Conservation (phyloP, 495 filamentous ascomycete species). For the Xylaria flabelliformis region DNA sequence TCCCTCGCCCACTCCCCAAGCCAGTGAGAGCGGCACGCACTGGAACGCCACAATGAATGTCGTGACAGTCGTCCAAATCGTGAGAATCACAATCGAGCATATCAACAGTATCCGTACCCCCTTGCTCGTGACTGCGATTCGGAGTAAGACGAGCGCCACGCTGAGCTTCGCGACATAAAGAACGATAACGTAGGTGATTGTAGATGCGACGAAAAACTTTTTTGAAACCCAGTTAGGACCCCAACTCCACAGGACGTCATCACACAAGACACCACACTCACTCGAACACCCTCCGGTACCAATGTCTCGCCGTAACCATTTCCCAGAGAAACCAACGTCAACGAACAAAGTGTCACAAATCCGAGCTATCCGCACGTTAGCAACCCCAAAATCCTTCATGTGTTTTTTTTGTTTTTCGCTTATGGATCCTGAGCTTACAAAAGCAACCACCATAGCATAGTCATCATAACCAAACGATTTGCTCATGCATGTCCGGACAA, state of each 20-base stretch:
- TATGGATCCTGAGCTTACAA: slow-evolving; percentile 14
- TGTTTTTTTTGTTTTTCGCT: background rate
- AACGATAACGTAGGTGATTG: slow-evolving; percentile 28
- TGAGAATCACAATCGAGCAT: slow-evolving; percentile 22
- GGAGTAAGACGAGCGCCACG: slow-evolving; percentile 24
- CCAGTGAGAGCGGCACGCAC: slow-evolving; percentile 23
- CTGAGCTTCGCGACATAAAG: slow-evolving; percentile 26
- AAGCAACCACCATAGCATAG: slow-evolving; percentile 26
- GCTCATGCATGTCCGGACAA: slow-evolving; percentile 26
- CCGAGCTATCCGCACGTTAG: slow-evolving; percentile 19
- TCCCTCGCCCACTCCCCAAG: slow-evolving; percentile 25
- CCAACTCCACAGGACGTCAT: background rate
- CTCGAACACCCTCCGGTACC: slow-evolving; percentile 9
- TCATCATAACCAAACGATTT: slow-evolving; percentile 30
- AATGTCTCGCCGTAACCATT: slow-evolving; percentile 26
- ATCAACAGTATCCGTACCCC: slow-evolving; percentile 13
- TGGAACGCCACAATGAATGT: slow-evolving; percentile 25
- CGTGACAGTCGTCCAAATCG: slow-evolving; percentile 27
- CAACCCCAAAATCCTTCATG: background rate
- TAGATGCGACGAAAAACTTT: slow-evolving; percentile 27
- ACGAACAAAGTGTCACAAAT: slow-evolving; percentile 22
- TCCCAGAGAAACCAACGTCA: slow-evolving; percentile 23
- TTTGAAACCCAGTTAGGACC: background rate
- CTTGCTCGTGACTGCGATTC: slow-evolving; percentile 29
- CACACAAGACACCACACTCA: slow-evolving; percentile 15